These are phyloP conservation scores for Starmerella roubikii DNA, from an alignment of 805 yeast genomes.

Conservation along the genomic window DNA sequence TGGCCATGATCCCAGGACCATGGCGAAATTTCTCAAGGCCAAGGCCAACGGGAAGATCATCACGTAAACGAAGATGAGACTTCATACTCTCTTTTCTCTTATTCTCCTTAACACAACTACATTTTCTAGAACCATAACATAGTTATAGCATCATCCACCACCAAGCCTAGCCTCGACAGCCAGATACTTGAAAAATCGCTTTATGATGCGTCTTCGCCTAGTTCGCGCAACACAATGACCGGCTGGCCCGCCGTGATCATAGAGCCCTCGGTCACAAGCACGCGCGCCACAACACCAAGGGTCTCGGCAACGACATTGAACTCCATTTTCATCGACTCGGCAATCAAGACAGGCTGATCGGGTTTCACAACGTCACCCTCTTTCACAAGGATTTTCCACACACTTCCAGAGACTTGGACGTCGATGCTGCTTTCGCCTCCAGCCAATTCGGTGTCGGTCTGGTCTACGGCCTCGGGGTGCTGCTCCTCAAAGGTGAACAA, in stretches of 20 bases:
- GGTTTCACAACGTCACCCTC: constrained; percentile 61
- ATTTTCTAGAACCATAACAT: too few relatives aligned
- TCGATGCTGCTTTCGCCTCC: constrained; percentile 74
- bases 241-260: neutral
- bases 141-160: too few relatives aligned
- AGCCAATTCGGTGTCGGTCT: constrained; percentile 37
- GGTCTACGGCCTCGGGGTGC: constrained; percentile 17
- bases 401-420: constrained; percentile 88
- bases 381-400: constrained; percentile 76
- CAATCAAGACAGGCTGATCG: constrained; percentile 73
- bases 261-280: neutral
- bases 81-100: too few relatives aligned
- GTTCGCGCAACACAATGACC: neutral
- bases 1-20: neutral
- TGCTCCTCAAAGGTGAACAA: constrained; percentile 43
- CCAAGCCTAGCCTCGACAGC: too few relatives aligned
- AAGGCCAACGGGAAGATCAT: too few relatives aligned
- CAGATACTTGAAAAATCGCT: too few relatives aligned
- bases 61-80: too few relatives aligned
- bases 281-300: constrained; percentile 11
- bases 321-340: constrained; percentile 98
- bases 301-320: constrained; percentile 67
- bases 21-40: neutral
- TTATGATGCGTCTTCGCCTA: too few relatives aligned
- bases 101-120: too few relatives aligned